Conservation (phyloP, 163 green algal species). For the Volvox carteri region DNA sequence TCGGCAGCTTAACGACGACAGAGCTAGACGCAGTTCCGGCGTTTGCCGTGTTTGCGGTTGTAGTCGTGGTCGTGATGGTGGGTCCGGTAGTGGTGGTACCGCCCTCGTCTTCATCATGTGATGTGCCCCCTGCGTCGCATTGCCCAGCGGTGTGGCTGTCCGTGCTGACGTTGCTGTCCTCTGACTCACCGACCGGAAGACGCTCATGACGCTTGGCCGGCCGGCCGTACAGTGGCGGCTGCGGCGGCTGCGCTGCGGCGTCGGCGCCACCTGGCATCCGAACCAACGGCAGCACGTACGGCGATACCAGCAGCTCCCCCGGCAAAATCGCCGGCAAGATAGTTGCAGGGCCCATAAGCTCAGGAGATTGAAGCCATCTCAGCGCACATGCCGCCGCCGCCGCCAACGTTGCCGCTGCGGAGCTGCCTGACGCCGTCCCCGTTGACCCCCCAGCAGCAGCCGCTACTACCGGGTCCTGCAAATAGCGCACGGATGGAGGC, state of each 20-base stretch:
- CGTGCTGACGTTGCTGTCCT: constrained; percentile 35
- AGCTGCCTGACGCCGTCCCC: neutral
- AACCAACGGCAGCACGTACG: constrained; percentile 1
- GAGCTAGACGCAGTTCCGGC: neutral
- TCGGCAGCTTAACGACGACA: neutral
- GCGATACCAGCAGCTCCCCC: neutral
- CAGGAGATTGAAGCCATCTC: neutral
- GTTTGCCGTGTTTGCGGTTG: neutral
- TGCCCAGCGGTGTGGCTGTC: constrained; percentile 21
- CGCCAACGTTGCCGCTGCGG: neutral
- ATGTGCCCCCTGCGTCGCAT: neutral
- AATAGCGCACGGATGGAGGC: neutral
- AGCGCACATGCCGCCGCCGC: neutral
- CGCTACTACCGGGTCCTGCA: no score
- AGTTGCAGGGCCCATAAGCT: neutral
- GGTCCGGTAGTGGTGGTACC: constrained; percentile 13
- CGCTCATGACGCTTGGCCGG: constrained; percentile 37
- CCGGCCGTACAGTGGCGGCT: constrained; percentile 11
- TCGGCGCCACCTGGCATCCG: neutral
- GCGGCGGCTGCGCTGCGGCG: neutral
- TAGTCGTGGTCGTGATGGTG: neutral
- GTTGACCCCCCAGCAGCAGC: no score
- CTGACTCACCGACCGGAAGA: neutral
- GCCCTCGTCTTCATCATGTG: constrained; percentile 47
- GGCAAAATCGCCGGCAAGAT: neutral